Evolutionary conservation across 495 filamentous ascomycete genomes (phyloP).

Genomic region (Neurospora sublineolata): DNA sequence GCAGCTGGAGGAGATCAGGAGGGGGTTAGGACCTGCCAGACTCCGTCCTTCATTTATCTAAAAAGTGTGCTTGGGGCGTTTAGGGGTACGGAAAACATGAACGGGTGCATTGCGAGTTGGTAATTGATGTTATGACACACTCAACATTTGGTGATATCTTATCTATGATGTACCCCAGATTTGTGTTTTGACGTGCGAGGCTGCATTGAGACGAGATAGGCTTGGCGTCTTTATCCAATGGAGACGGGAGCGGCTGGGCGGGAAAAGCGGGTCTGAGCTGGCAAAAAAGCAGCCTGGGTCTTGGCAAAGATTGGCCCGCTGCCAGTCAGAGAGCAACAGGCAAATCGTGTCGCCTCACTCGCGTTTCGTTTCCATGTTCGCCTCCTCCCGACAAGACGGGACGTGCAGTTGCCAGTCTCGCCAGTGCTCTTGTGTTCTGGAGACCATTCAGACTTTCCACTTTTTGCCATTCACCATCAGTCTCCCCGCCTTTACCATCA

Average conservation of each 20-base stretch:
- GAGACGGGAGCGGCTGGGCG: not conserved
- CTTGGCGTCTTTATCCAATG: not conserved
- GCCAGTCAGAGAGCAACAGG: not conserved
- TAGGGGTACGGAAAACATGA: not conserved
- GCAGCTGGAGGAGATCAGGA: conserved; percentile 83
- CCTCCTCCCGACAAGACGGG: not conserved
- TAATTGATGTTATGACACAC: not conserved
- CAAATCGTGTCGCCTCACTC: not conserved
- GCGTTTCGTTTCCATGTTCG: not conserved
- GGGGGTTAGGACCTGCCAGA: conserved; percentile 64
- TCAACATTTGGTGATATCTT: not conserved
- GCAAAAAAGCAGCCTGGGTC: not conserved
- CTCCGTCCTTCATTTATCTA: conserved; percentile 6
- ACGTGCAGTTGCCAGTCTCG: not conserved
- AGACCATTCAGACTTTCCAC: not conserved
- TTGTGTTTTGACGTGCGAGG: not conserved
- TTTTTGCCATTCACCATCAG: not conserved
- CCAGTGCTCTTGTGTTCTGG: not conserved
- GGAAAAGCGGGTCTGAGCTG: not conserved
- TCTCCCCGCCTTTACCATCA: not conserved
- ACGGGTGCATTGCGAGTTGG: not conserved
- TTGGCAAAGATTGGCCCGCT: not conserved
- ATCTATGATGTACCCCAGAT: not conserved
- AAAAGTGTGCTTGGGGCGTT: not conserved
- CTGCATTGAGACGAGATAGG: not conserved